Base-by-base conservation (phyloP, 1,284 basidiomycete species). In the Naganishia albida region DNA sequence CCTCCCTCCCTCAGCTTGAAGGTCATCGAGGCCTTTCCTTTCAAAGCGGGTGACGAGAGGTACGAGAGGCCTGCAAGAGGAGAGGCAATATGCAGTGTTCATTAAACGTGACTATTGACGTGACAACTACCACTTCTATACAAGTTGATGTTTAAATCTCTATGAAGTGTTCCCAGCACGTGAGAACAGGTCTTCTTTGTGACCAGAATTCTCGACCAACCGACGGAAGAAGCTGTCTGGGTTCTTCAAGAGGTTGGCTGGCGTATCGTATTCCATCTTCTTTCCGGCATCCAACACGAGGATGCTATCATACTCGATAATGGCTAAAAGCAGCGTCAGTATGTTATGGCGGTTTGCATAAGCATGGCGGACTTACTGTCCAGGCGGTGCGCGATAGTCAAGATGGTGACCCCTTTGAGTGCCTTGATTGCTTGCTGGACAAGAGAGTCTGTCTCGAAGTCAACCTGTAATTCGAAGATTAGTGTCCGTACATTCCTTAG, bases 211-310 rank as follows among this genome's bases (percentile, higher is more conserved):
- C 26, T 60, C 56, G 34, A 60, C 56, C 15, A 60, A 44, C 18
- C 56, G 56, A 34, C 56, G 56, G 56, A 60, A 60, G 38, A 60
- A 60, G 56, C 56, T 60, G 46, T 60, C 56, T 15, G 44, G 56
- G 30, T 72, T 67, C 62, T 81, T 76, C 56, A 90, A 81, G 7
- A 92, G 80, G 25, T 81, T 81, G 18, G 76, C 77, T 0, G 90
- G 90, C 53, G 82, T 82, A 70, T 83, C 83, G 68, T 78, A 84
- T 70, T 85, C 83, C 46, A 84, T 67, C 46, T 84, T 76, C 64
- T 81, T 81, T 28, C 83, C 83, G 6, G 79, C 78, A 65, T 80
- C 82, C 12, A 85, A 74, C 2, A 84, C 82, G 7, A 83, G 72
- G 40, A 84, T 81, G 70, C 80, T 80, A 75, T 83, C 81, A 62